A percentile compares a stretch with the other conserved stretches of the same genome.
phyloP scores from a whole-genome alignment of 257 asterid species.

The Solanum pimpinellifolium region DNA sequence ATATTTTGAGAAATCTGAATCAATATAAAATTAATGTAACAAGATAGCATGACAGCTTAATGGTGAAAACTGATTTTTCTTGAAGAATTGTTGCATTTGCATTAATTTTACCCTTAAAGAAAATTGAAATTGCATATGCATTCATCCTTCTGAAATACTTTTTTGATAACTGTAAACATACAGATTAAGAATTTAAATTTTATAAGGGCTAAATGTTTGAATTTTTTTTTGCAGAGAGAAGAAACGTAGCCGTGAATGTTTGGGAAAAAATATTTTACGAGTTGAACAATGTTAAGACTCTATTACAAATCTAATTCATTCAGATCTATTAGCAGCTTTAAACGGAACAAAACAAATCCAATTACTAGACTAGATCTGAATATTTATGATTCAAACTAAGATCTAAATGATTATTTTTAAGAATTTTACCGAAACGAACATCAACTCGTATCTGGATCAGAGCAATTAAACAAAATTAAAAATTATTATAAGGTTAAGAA shows the following conservation, averaged over 20 bases:
- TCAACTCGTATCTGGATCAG: neutral
- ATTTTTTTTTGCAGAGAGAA: neutral
- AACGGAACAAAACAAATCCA: neutral
- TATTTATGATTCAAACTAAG: neutral
- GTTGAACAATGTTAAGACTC: neutral
- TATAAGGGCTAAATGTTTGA: neutral
- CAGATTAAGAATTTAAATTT: neutral
- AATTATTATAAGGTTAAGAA: neutral
- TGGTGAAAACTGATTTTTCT: neutral
- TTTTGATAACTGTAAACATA: neutral
- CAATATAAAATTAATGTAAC: neutral
- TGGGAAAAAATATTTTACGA: neutral
- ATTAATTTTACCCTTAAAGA: neutral
- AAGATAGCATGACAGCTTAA: neutral
- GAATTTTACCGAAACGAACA: neutral
- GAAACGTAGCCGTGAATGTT: neutral
- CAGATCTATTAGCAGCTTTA: neutral
- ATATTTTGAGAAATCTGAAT: neutral
- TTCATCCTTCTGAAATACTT: neutral
- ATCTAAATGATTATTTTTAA: neutral
- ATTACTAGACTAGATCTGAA: neutral
- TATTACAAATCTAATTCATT: neutral
- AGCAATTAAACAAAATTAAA: neutral
- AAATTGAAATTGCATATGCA: neutral
- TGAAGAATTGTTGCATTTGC: neutral